Base-by-base conservation (phyloP, 805 yeast species). In the Wickerhamiella kazuoi region DNA sequence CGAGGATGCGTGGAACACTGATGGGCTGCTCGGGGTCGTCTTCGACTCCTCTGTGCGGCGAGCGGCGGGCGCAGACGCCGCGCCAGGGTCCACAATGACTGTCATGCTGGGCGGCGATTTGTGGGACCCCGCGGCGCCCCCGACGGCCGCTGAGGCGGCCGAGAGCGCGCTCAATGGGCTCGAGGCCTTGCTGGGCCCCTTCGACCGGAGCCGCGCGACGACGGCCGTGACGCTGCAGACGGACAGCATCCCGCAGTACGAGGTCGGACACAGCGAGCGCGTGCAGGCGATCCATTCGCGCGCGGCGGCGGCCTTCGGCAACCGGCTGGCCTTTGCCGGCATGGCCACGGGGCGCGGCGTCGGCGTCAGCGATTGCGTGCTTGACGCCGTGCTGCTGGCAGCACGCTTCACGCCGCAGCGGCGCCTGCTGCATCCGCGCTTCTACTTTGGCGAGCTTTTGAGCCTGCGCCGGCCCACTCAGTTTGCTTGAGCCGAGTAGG, bases 91-190 rank as follows among this genome's bases (percentile, higher is more conserved):
- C 4, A 82, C 79, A 48, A 53, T 86, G 40, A 90, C 98, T 0
- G 68, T 82, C 20, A 87, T 87, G 96, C 60, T 84, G 48, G 96
- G 96, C 3, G 96, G 96, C 1, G 81, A 79, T 50, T 65, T 59
- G 40, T 66, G 72, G 62, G 37, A 54, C 23, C 60, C 57, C 37
- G 50, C 52, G 17, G 37, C 54, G 24, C 60, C 57, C 37, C 50
- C 52, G 17, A 42, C 45, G 15, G 43, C 46, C 8, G 45, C 42
- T 18, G 52, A 54, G 34, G 52, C 60, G 17, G 28, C 51, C 3
- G 35, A 41, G 3, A 44, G 54, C 3, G 67, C 69, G 2, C 55
- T 62, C 23, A 43, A 48, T 4, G 68, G 64, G 3, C 51, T 75
- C 13, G 42, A 51, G 39, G 53, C 57, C 33, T 66, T 68, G 32